Base-by-base conservation (phyloP, 2,329 filamentous ascomycete genomes). In the Colletotrichum echinochloae region DNA sequence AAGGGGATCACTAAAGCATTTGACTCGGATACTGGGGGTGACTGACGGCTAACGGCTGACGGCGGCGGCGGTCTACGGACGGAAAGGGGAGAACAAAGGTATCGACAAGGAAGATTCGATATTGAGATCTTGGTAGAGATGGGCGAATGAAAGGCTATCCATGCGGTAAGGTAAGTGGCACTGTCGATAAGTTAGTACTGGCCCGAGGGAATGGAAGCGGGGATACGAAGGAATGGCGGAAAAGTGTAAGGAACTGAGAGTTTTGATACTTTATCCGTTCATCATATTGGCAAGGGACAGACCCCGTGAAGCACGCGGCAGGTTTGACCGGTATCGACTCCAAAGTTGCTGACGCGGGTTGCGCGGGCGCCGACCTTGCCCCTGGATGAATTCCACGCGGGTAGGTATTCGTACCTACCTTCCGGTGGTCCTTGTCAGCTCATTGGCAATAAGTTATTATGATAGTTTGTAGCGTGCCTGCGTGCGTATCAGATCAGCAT, bases 1-100 rank as follows among this genome's bases (percentile, higher is more conserved):
- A 66, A 51, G 35, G 65, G 37, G 56, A 66, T 65, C 62, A 56
- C 62, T 56, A 70, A 66, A 44, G 63, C 44, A 66, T 56, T 49
- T 55, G 56, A 60, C 49, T 70, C 56, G 26, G 61, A 23, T 55
- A 39, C 9, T 56, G 51, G 56, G 30, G 61, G 59, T 41, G 49
- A 54, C 35, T 44, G 33, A 46, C 18, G 62, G 56, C 41, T 35
- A 44, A 61, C 14, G 56, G 41, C 41, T 7, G 4, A 23, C 28
- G 41, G 37, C 56, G 12, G 39, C 20, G 30, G 11, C 56, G 26
- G 56, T 18, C 26, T 41, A 18, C 18, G 56, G 56, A 28, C 44
- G 44, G 44, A 20, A 39, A 20, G 59, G 6, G 7, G 9, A 23
- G 28, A 35, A 54, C 60, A 62, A 62, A 52, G 11, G 26, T 18